phyloP scores from a whole-genome alignment of 371 early-diverging fungal species.

The Haplosporangium sp. region DNA sequence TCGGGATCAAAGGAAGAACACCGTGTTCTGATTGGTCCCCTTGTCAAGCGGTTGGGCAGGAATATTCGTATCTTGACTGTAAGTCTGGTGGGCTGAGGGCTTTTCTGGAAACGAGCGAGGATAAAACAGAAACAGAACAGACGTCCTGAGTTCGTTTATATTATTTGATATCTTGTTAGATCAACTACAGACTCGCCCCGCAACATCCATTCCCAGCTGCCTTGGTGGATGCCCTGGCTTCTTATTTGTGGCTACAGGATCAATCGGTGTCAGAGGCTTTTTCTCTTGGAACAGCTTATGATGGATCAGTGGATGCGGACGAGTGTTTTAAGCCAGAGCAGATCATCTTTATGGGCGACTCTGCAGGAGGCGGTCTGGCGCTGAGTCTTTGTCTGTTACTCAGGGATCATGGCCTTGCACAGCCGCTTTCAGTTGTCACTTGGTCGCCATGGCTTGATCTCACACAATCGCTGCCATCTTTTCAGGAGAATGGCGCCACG shows the following conservation, averaged over 20 bases:
- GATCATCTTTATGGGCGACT: constrained; percentile 67
- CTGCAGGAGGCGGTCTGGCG: constrained; percentile 72
- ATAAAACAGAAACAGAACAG: too few relatives aligned
- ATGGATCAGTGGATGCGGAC: not conserved
- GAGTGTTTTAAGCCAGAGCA: constrained; percentile 44
- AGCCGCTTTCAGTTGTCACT: constrained; percentile 32
- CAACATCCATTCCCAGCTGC: constrained; percentile 47
- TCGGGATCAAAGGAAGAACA: constrained; percentile 48
- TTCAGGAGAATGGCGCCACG: constrained; percentile 34
- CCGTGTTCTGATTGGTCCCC: constrained; percentile 45
- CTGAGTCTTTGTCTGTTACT: constrained; percentile 45
- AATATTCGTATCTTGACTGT: constrained; percentile 37
- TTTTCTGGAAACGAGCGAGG: too few relatives aligned
- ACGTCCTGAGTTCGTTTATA: too few relatives aligned
- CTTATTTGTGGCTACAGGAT: constrained; percentile 47
- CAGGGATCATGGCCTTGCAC: constrained; percentile 53
- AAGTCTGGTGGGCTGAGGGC: not conserved
- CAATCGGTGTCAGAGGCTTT: constrained; percentile 35
- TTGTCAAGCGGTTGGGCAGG: constrained; percentile 39
- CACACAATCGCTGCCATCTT: constrained; percentile 39
- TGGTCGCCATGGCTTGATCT: constrained; percentile 51
- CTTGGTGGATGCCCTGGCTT: constrained; percentile 34
- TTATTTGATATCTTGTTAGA: not conserved
- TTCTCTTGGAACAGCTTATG: not conserved
- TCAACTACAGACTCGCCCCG: constrained; percentile 49